Base-by-base conservation (phyloP, 768 basidiomycete genomes). In the Sistotremastrum niveocremeum region DNA sequence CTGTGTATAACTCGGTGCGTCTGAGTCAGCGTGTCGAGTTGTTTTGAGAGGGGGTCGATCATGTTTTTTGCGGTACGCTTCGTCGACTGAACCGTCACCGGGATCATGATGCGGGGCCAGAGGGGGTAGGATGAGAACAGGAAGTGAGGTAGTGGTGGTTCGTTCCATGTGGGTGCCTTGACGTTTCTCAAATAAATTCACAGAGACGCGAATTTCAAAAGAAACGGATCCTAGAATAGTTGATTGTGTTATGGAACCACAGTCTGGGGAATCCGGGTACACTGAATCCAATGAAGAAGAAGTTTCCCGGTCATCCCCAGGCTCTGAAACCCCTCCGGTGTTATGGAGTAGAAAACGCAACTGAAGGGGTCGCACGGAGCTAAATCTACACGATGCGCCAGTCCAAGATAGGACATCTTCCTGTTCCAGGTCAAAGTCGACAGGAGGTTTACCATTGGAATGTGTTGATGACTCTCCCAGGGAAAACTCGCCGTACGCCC, bases 301-400 rank as follows among this genome's bases (percentile, higher is more conserved):
- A 37, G 34, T 12, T 11, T 35, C 34, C 35, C 45, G 28, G 57
- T 20, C 20, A 20, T 20, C 20, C 20, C 20, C 20, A 20, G 20
- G 29, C 10, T 45, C 29, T 39, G 39, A 8, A 37, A 46, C 8
- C 29, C 39, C 12, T 49, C 44, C 36, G 28, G 41, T 37, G 32
- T 45, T 56, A 55, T 88, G 88, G 10, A 97, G 68, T 31, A 93
- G 66, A 49, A 97, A 84, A 3, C 89, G 77, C 36, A 88, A 69
- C 52, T 73, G 83, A 49, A 91, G 74, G 3, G 83, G 72, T 9
- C 73, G 74, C 39, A 75, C 71, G 0, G 79, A 75, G 53, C 95
- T 90, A 58, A 95, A 90, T 40, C 89, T 80, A 60, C 89, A 90
- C 12, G 88, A 83, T 38, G 90, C 91, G 40, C 94, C 94, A 9